Evolutionary conservation across 192 early-diverging fungal species (phyloP).

Genomic region (Podila horticola): DNA sequence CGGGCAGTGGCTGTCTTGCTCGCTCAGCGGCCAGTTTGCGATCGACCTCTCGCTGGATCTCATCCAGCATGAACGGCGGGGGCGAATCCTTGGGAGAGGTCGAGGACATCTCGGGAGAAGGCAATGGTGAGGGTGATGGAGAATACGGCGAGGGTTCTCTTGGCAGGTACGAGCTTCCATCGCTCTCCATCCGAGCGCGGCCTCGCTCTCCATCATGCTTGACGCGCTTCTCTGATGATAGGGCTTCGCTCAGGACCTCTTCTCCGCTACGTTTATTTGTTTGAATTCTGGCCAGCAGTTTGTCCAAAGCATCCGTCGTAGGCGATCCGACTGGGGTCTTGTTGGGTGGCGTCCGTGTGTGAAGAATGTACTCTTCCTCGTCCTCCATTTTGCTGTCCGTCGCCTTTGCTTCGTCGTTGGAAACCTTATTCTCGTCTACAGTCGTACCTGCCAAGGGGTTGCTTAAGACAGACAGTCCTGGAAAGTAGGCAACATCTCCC

Average conservation of each 20-base stretch:
- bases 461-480: slow-evolving; percentile 5
- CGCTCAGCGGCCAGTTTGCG: not conserved
- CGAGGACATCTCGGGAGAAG: slow-evolving; percentile 16
- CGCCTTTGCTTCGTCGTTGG: not conserved
- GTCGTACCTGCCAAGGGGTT: not conserved
- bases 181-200: slow-evolving; percentile 11
- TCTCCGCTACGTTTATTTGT: slow-evolving; percentile 45
- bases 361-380: slow-evolving; percentile 12
- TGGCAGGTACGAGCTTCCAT: slow-evolving; percentile 29
- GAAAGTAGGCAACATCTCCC: slow-evolving; percentile 64
- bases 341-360: slow-evolving; percentile 3
- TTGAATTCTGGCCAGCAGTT: slow-evolving; percentile 62
- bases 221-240: slow-evolving; percentile 39
- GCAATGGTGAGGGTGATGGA: slow-evolving; percentile 37
- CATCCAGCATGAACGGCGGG: slow-evolving; percentile 31
- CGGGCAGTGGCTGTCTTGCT: not conserved
- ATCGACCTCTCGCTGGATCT: slow-evolving; percentile 4
- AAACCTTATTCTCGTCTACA: not conserved
- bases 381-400: not conserved
- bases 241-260: slow-evolving; percentile 42
- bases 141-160: slow-evolving; percentile 49
- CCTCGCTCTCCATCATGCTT: slow-evolving; percentile 29
- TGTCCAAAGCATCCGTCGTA: slow-evolving; percentile 59
- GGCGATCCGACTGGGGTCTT: slow-evolving; percentile 32
- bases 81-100: slow-evolving; percentile 28